Base-by-base conservation (phyloP, 768 basidiomycete genomes). In the Lentinus tigrinus region DNA sequence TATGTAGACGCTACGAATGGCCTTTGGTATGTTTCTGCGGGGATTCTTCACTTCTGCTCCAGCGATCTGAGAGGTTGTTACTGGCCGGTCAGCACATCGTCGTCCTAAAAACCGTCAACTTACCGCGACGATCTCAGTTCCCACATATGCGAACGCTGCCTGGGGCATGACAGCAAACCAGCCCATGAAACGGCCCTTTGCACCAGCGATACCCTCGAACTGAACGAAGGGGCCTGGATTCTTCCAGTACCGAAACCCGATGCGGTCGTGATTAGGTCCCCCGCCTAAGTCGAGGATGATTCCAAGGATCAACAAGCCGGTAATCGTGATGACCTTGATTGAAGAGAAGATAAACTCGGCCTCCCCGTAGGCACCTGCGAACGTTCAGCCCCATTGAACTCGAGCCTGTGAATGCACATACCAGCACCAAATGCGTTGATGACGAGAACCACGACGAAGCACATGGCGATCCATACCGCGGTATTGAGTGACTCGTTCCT, bases 121-220 rank as follows among this genome's bases (percentile, higher is more conserved):
- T n/a, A 77, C 75, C 46, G 77, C 78, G 21, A 78, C 78, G 38
- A 73, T 71, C 65, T 87, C 85, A 0, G 84, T 83, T 13, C 85
- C 85, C 27, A 81, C 75, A 68, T 77, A 85, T 13, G 82, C 78
- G 72, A 85, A 86, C 3, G 80, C 81, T 14, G 85, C 86, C 63
- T 85, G 81, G 9, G 76, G 78, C 53, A 82, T 75, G 47, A 83
- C 83, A 2, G 81, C 75, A 73, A 78, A 84, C 54, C 73, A 74
- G 4, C 75, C 76, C 13, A 78, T 70, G 74, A 87, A 87, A 26
- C 75, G 76, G 21, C 84, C 84, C 39, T 74, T 75, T 1, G 73
- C 54, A 1, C 85, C 85, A 26, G 64, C 52, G 40, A 75, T 72
- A 3, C 64, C 68, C 37, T 73, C 10, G 54, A 59, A 80, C 59